Evolutionary conservation across 164 flowering plant genomes (phyloP).

Genomic region (Santalum album): DNA sequence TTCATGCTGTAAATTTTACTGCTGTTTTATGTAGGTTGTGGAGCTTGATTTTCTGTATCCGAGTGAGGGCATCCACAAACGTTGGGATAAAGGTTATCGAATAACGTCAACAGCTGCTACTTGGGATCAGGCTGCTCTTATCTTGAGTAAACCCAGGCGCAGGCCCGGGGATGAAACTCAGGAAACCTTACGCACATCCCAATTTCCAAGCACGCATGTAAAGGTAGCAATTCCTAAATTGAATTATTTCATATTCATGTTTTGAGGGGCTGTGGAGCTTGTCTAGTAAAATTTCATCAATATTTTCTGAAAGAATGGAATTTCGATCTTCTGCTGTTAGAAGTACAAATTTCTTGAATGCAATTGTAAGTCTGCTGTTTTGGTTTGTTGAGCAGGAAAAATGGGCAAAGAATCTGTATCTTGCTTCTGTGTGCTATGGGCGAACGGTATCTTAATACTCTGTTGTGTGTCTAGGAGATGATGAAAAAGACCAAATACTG

Average conservation of each 20-base stretch:
- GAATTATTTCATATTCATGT: no score
- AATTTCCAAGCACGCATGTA: constrained; percentile 76
- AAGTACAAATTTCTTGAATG: neutral
- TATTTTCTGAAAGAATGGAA: no score
- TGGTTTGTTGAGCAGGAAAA: constrained; percentile 54
- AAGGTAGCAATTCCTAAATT: constrained; percentile 40
- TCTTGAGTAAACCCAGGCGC: constrained; percentile 73
- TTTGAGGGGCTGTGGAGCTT: no score
- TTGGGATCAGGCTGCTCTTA: constrained; percentile 78
- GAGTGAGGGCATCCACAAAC: constrained; percentile 80
- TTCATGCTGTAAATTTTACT: no score
- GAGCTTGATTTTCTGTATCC: constrained; percentile 92
- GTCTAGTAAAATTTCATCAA: no score
- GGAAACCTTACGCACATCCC: constrained; percentile 73
- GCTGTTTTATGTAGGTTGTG: constrained; percentile 70
- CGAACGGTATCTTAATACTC: constrained; percentile 68
- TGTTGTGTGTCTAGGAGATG: neutral
- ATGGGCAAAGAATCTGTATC: constrained; percentile 80
- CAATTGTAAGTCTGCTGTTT: neutral
- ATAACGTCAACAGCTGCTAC: constrained; percentile 83
- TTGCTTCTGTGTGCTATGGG: constrained; percentile 70
- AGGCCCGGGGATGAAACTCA: constrained; percentile 79
- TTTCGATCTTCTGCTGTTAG: no score
- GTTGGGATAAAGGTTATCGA: constrained; percentile 76
- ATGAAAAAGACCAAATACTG: neutral